phyloP scores from a whole-genome alignment of 176 grass and related monocot species.

The Lolium perenne region DNA sequence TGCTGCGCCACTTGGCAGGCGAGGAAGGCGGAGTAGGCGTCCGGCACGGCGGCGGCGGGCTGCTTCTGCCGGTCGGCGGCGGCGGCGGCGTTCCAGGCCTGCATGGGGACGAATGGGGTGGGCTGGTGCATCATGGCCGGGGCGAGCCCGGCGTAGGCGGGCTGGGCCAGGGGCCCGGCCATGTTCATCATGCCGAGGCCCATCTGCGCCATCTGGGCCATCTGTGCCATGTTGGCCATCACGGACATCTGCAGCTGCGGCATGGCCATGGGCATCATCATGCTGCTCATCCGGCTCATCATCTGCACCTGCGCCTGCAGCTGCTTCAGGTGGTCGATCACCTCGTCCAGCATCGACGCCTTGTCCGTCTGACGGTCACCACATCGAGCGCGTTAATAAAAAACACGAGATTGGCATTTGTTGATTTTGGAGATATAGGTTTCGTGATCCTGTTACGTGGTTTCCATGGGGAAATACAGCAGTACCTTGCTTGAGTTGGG shows the following conservation, averaged over 20 bases:
- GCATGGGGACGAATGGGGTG: constrained; percentile 43
- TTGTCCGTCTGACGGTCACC: constrained; percentile 72
- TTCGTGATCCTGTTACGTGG: not conserved
- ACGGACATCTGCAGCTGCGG: constrained; percentile 74
- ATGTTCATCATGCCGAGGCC: constrained; percentile 75
- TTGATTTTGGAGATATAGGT: not conserved
- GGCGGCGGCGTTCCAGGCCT: constrained; percentile 35
- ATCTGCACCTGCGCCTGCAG: constrained; percentile 79
- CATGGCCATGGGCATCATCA: constrained; percentile 94
- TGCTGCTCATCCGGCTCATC: constrained; percentile 82
- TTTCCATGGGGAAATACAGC: not conserved
- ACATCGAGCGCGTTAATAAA: not conserved
- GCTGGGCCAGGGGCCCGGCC: constrained; percentile 37
- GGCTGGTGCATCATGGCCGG: constrained; percentile 54
- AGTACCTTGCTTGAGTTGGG: constrained; percentile 93
- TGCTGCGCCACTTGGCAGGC: constrained; percentile 61
- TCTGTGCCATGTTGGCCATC: constrained; percentile 80
- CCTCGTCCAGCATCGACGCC: constrained; percentile 98
- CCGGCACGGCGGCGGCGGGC: constrained; percentile 36
- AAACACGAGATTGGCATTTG: not conserved
- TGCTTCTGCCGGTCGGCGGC: constrained; percentile 40
- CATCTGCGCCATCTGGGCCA: constrained; percentile 82
- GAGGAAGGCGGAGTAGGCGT: constrained; percentile 63
- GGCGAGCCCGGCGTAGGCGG: constrained; percentile 52
- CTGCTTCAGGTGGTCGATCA: constrained; percentile 95